Evolutionary conservation across 2,329 filamentous ascomycete genomes (phyloP).

Genomic region (Nemania diffusa): DNA sequence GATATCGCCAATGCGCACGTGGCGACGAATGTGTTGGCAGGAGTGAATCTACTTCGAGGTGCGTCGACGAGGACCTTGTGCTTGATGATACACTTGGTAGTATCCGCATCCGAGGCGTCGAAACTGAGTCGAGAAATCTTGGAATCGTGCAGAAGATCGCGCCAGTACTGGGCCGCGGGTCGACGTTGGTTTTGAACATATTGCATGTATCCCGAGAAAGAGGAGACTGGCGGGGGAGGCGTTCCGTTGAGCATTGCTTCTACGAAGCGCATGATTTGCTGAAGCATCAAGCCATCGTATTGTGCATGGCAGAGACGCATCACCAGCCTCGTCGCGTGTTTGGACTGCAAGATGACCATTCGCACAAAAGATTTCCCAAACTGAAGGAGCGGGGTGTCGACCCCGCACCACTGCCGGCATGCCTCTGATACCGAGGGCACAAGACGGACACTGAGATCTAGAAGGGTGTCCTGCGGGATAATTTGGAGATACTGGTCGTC

Average conservation of each 20-base stretch:
- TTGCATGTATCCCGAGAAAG: constrained; percentile 5
- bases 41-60: not conserved
- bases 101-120: not conserved
- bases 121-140: not conserved
- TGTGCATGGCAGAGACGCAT: constrained; percentile 7
- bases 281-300: constrained; percentile 13
- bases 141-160: constrained; percentile 7
- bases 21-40: constrained; percentile 5
- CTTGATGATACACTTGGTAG: constrained; percentile 8
- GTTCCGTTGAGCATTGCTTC: constrained; percentile 4
- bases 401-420: constrained; percentile 1
- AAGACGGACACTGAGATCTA: not conserved
- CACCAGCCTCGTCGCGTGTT: constrained; percentile 1
- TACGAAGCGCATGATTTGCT: constrained; percentile 4
- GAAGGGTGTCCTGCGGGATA: not conserved
- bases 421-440: constrained; percentile 1
- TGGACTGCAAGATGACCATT: constrained; percentile 3
- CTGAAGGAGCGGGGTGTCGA: constrained; percentile 7
- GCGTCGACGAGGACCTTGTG: constrained; percentile 1
- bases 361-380: not conserved
- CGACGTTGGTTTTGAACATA: not conserved
- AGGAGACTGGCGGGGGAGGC: constrained; percentile 1
- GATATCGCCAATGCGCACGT: constrained; percentile 4
- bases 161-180: constrained; percentile 5
- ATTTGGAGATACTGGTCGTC: constrained; percentile 12